These are phyloP conservation scores for Arthrobotrys conoides DNA, from an alignment of 2,329 filamentous ascomycete genomes.

Conservation along the genomic window DNA sequence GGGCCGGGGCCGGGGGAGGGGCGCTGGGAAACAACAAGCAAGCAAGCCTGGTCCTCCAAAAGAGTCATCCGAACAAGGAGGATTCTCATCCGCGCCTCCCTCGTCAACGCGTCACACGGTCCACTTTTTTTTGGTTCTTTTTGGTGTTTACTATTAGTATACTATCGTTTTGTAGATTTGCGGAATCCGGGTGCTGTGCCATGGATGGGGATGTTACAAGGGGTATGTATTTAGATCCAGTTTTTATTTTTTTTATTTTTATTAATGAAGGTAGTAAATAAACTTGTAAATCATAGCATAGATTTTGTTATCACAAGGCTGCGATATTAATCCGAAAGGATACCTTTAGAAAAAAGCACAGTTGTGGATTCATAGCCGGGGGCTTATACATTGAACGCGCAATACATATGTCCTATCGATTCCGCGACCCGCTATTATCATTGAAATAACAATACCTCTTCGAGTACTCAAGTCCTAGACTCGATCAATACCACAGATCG, in stretches of 20 bases:
- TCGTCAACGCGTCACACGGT: slow-evolving; percentile 50
- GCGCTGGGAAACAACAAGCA: background rate
- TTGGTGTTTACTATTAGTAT: background rate
- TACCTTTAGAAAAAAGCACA: too few relatives aligned
- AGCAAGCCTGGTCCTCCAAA: too few relatives aligned
- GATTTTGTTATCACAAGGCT: background rate
- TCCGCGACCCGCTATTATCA: background rate
- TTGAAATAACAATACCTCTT: background rate
- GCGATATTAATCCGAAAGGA: background rate
- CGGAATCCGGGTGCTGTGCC: slow-evolving; percentile 12
- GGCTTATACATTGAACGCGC: background rate
- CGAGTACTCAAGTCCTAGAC: too few relatives aligned
- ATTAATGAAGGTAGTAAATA: background rate
- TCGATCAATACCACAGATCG: too few relatives aligned
- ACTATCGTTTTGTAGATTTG: too few relatives aligned
- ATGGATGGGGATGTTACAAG: background rate
- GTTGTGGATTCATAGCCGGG: too few relatives aligned
- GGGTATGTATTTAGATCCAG: background rate
- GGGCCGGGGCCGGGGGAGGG: background rate
- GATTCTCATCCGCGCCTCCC: slow-evolving; percentile 43
- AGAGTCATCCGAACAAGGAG: slow-evolving; percentile 39
- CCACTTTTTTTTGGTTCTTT: slow-evolving; percentile 14
- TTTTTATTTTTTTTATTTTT: background rate
- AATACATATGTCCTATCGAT: background rate
- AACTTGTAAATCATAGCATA: background rate